phyloP scores from a whole-genome alignment of 345 rosid genomes.

The Euphorbia pulcherrima region DNA sequence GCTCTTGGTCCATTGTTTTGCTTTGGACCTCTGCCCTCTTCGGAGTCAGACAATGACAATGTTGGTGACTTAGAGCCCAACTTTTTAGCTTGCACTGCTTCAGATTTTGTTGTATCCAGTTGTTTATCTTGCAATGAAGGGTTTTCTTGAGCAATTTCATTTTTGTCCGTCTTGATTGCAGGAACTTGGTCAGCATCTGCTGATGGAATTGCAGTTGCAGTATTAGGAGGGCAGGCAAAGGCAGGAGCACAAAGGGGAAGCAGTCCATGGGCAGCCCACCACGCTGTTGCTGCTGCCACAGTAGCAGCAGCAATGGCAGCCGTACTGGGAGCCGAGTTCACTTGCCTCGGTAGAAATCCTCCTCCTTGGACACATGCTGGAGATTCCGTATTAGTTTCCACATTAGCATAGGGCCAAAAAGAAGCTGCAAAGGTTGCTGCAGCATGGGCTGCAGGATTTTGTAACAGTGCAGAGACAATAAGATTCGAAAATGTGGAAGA shows the following conservation, averaged over 20 bases:
- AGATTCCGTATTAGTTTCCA: slow-evolving; percentile 50
- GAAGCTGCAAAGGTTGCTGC: slow-evolving; percentile 81
- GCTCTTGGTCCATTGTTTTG: slow-evolving; percentile 29
- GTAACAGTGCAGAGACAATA: slow-evolving; percentile 60
- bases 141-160: slow-evolving; percentile 33
- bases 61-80: slow-evolving; percentile 49
- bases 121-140: slow-evolving; percentile 36
- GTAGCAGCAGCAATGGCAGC: slow-evolving; percentile 83
- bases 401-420: slow-evolving; percentile 62
- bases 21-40: slow-evolving; percentile 51
- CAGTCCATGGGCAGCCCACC: slow-evolving; percentile 97
- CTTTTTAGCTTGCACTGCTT: slow-evolving; percentile 52
- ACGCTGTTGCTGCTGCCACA: slow-evolving; percentile 93
- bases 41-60: slow-evolving; percentile 46
- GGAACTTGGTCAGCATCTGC: slow-evolving; percentile 35
- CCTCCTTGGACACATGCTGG: slow-evolving; percentile 38
- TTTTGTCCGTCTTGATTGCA: slow-evolving; percentile 30
- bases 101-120: slow-evolving; percentile 41
- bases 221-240: slow-evolving; percentile 47
- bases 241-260: slow-evolving; percentile 73
- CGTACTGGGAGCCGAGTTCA: slow-evolving; percentile 53
- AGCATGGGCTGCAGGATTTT: slow-evolving; percentile 79
- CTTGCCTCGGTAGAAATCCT: slow-evolving; percentile 38
- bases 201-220: slow-evolving; percentile 40
- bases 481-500: slow-evolving; percentile 76